These are phyloP conservation scores for Rhodotorula graminis DNA, from an alignment of 768 basidiomycete species.

Conservation along the genomic window DNA sequence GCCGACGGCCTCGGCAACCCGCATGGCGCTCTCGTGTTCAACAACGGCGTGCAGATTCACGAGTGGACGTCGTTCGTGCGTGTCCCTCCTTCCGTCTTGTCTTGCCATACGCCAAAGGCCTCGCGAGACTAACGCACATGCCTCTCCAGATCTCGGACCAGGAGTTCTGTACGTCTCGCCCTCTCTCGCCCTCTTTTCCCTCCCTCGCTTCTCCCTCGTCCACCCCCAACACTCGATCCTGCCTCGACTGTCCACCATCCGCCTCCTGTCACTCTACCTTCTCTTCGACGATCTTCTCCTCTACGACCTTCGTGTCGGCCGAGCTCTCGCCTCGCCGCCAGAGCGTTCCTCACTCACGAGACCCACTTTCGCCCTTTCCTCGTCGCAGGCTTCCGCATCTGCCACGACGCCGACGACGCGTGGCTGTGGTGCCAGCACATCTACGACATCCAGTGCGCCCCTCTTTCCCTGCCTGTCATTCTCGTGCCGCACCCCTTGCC, in stretches of 20 bases:
- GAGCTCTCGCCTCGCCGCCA: too few species aligned
- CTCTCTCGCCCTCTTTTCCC: neutral
- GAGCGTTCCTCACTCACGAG: neutral
- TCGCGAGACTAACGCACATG: too few species aligned
- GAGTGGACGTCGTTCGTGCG: conserved; percentile 32
- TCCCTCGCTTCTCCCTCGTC: neutral
- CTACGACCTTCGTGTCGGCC: too few species aligned
- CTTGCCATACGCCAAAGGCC: too few species aligned
- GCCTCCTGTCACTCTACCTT: too few species aligned
- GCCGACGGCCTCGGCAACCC: conserved; percentile 47
- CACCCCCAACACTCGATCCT: too few species aligned
- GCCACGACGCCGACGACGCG: conserved; percentile 45
- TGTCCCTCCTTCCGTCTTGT: neutral
- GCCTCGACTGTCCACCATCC: too few species aligned
- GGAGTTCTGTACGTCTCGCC: conserved; percentile 47
- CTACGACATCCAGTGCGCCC: neutral
- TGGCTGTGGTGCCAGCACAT: conserved; percentile 44
- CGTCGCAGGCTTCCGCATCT: conserved; percentile 47
- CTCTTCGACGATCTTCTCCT: too few species aligned
- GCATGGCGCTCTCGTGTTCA: conserved; percentile 48
- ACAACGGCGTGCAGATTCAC: conserved; percentile 48
- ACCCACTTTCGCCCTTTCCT: neutral
- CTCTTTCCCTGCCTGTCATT: too few species aligned
- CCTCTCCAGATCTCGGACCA: conserved; percentile 47
- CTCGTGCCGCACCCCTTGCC: too few species aligned